Evolutionary conservation across 1,284 basidiomycete genomes (phyloP).

Genomic region (Pisolithus thermaeus): DNA sequence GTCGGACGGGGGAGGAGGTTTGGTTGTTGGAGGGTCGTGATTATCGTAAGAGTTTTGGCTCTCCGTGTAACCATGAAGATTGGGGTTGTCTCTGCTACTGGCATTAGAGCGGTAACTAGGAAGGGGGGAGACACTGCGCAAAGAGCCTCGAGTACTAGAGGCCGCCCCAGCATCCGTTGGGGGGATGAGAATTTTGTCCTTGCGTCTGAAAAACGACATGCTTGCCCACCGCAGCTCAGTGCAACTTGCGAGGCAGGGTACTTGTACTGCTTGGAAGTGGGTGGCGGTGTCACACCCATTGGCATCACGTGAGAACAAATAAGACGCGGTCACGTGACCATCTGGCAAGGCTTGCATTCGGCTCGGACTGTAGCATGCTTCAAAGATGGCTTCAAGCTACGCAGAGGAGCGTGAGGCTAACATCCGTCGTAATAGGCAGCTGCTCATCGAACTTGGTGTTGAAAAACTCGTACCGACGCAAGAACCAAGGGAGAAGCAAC

Average conservation of each 20-base stretch:
- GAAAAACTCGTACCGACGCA: constrained; percentile 34
- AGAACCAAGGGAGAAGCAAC: constrained; percentile 41
- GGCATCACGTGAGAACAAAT: neutral
- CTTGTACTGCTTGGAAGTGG: neutral
- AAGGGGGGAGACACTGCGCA: constrained; percentile 33
- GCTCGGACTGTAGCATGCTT: neutral
- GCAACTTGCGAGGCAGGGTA: neutral
- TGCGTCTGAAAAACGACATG: constrained; percentile 78
- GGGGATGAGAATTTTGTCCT: constrained; percentile 66
- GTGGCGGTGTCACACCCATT: neutral
- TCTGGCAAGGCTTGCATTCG: neutral
- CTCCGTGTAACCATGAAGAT: constrained; percentile 36
- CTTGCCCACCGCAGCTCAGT: neutral
- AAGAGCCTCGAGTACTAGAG: constrained; percentile 28
- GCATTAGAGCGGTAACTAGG: constrained; percentile 49
- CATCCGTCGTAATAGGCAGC: constrained; percentile 43
- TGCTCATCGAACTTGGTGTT: constrained; percentile 41
- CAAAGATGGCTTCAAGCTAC: constrained; percentile 26
- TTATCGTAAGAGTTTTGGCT: constrained; percentile 14
- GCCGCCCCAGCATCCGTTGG: constrained; percentile 43
- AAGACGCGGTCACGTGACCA: neutral
- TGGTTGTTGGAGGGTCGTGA: constrained; percentile 22
- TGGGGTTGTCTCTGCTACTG: constrained; percentile 54
- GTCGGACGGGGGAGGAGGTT: constrained; percentile 49
- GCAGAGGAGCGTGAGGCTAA: constrained; percentile 43